Evolutionary conservation across 345 rosid genomes (phyloP), one percentile per base, ranked within the genome.

Genomic region (Arabis hirsuta): DNA sequence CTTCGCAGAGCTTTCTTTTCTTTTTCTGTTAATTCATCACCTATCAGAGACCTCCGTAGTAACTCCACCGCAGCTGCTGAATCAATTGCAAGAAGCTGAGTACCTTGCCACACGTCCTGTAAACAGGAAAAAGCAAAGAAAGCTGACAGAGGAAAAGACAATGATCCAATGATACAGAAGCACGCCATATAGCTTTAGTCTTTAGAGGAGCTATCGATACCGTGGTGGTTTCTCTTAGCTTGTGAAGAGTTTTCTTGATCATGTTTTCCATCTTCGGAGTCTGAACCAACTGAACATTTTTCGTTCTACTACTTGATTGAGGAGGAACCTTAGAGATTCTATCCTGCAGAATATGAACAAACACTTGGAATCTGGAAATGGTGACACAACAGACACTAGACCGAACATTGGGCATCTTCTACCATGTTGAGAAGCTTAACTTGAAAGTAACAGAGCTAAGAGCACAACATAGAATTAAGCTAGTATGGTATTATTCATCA

Each of bases 101-200:
- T 90, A 71, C 99, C 99, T 88, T 91, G 99, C 85, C 85, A 84
- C 73, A 95, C 91, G 77, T 90, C 96, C 99, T 95, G 92, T 36
- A 42, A 29, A 57, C 7, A n/a, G 38, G 5, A 55, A 51, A 57
- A 51, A 20, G 9, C 48, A n/a, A 46, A 50, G 32, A 51, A 71
- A 36, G 10, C 20, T 41, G 50, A 58, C 68, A 32, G 61, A 65
- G 67, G 19, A 50, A 66, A 74, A 44, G 47, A 51, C 5, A 58
- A 38, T 66, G 56, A 72, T 38, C 45, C 36, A 43, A 31, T 41
- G 31, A 32, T 16, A 42, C 29, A 58, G 20, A 34, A 67, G 42
- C 54, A 53, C 1, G 29, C 19, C 11, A 55, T 61, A 13, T 44
- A 55, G 45, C 32, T 31, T 32, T 55, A 47, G 55, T 43, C 32